Base-by-base conservation (phyloP, 768 basidiomycete species). In the Pulveroboletus sp. region DNA sequence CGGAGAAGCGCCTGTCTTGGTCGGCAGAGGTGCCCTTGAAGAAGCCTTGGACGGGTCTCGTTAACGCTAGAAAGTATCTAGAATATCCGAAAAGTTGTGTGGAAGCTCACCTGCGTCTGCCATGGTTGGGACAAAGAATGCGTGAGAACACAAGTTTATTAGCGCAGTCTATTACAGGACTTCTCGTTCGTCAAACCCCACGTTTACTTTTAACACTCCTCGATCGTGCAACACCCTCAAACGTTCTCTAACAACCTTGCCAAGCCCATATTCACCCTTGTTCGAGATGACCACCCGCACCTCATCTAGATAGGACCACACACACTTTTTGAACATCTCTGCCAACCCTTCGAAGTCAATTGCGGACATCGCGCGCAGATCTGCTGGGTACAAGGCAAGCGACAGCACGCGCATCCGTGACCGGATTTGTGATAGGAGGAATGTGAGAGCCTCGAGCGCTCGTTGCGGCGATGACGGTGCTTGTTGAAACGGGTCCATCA, bases 1-100 rank as follows among this genome's bases (percentile, higher is more conserved):
- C 90, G 27, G 89, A 89, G 70, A 97, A 96, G 44, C 94, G 82
- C 57, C 87, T 82, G 68, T 93, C 91, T 69, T 93, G 89, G 74
- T 90, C 89, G 30, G 88, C 85, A 57, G 87, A 89, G 24, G 89
- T 92, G 63, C 89, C 89, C 70, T 89, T 90, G 83, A 92, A 90
- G 68, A 90, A 90, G 27, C 89, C 89, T 84, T 50, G 61, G 33
- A 41, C 31, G 15, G 31, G 5, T 52, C 61, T 57, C 13, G 27
- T 50, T n/a, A 48, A 31, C 8, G 21, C 33, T 27, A 10, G 7
- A 10, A 0, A 60, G 64, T 56, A 43, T 56, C 49, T 54, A 39
- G 33, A 40, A 21, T 21, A 21, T 21, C 21, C 21, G 21, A 21
- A 4, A 39, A 13, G 27, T 9, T 10, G 46, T 58, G 61, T 57